Percentiles rank a stretch among this genome's conserved stretches.
Evolutionary conservation across 2,329 filamentous ascomycete species (phyloP).

Genomic region (Penicillium sp.): DNA sequence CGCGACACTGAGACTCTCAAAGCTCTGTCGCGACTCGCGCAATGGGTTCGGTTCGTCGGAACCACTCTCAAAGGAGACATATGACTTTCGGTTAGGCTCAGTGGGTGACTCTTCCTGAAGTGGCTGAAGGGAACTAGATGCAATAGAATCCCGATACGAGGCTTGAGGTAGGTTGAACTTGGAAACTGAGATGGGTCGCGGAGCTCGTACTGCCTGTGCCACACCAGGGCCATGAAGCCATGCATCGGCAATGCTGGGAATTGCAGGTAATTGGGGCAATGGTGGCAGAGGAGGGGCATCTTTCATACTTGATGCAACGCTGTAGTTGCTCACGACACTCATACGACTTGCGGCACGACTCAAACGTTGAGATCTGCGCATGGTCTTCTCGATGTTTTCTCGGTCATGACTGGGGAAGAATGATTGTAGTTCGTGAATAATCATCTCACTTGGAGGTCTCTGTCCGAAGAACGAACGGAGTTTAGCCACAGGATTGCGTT

Average conservation of each 20-base stretch:
- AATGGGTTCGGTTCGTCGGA: slow-evolving; percentile 75
- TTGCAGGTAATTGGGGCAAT: slow-evolving; percentile 53
- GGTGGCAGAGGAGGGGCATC: slow-evolving; percentile 66
- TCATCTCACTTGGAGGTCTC: slow-evolving; percentile 92
- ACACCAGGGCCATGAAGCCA: slow-evolving; percentile 67
- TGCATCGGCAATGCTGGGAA: slow-evolving; percentile 90
- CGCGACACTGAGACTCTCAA: slow-evolving; percentile 71
- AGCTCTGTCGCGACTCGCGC: slow-evolving; percentile 71
- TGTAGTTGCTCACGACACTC: slow-evolving; percentile 90
- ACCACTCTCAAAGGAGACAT: slow-evolving; percentile 68
- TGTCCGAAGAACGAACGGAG: slow-evolving; percentile 76
- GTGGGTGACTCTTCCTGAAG: slow-evolving; percentile 85
- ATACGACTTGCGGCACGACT: slow-evolving; percentile 91
- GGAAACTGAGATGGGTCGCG: slow-evolving; percentile 62
- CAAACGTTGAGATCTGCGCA: slow-evolving; percentile 83
- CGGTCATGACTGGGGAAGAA: slow-evolving; percentile 96
- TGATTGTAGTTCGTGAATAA: slow-evolving; percentile 90
- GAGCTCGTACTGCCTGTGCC: slow-evolving; percentile 50
- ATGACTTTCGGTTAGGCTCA: slow-evolving; percentile 90
- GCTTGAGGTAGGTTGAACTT: slow-evolving; percentile 59
- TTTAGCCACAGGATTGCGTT: slow-evolving; percentile 41
- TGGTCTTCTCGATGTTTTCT: slow-evolving; percentile 93
- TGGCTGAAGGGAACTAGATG: slow-evolving; percentile 84
- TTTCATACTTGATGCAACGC: slow-evolving; percentile 85
- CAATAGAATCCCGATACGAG: slow-evolving; percentile 79